A percentile compares a stretch with the other conserved stretches of the same genome.
These are phyloP conservation scores for Arthrobotrys entomopaga DNA, from an alignment of 2,329 filamentous ascomycete species.

Conservation along the genomic window DNA sequence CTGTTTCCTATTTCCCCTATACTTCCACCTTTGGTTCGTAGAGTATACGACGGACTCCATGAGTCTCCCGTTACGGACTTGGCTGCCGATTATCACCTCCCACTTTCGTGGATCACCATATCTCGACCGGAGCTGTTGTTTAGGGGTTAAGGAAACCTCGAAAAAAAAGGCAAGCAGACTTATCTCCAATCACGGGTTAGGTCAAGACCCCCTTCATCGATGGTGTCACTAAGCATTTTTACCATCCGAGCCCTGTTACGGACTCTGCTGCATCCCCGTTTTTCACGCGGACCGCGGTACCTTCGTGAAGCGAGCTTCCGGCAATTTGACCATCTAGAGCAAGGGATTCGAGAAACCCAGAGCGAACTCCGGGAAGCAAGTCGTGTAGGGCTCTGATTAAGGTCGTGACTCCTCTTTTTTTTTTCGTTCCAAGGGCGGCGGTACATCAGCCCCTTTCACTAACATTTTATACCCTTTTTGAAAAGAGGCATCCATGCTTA, in stretches of 20 bases:
- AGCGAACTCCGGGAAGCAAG: background rate
- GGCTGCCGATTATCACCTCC: slow-evolving; percentile 6
- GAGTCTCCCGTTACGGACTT: slow-evolving; percentile 4
- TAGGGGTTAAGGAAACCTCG: background rate
- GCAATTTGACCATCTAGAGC: slow-evolving; percentile 8
- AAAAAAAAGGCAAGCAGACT: background rate
- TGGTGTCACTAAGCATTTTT: slow-evolving; percentile 11
- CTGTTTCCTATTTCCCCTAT: slow-evolving; percentile 6
- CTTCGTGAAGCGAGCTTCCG: slow-evolving; percentile 5
- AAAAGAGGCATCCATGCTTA: background rate
- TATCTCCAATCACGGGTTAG: slow-evolving; percentile 1
- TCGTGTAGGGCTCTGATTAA: slow-evolving; percentile 10
- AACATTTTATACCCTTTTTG: background rate
- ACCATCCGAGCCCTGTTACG: slow-evolving; percentile 5
- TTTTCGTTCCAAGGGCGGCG: slow-evolving; percentile 3
- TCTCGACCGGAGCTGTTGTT: background rate
- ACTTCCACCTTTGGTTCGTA: background rate
- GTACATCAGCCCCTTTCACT: slow-evolving; percentile 4
- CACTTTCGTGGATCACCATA: slow-evolving; percentile 10
- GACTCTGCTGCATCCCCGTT: slow-evolving; percentile 6
- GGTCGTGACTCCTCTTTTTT: slow-evolving; percentile 7
- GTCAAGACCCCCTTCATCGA: slow-evolving; percentile 2
- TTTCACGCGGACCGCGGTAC: slow-evolving; percentile 2
- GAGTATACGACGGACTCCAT: background rate
- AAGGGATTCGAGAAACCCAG: slow-evolving; percentile 3